These are phyloP conservation scores for Anisodus acutangulus DNA, from an alignment of 257 asterid species.

Conservation along the genomic window DNA sequence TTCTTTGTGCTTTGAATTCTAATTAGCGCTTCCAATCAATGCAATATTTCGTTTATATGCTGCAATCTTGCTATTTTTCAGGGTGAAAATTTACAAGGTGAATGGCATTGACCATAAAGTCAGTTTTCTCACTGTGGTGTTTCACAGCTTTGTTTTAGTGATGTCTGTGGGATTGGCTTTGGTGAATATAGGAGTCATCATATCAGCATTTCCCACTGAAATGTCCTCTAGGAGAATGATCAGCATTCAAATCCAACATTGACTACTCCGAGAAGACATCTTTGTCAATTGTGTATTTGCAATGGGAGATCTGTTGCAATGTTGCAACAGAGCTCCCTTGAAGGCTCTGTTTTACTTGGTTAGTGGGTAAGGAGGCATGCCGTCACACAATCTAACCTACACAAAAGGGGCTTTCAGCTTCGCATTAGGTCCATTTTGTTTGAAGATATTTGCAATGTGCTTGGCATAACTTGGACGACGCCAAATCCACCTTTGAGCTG, in stretches of 20 bases:
- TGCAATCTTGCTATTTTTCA: not conserved
- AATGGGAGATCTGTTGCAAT: not conserved
- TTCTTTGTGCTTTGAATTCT: not conserved
- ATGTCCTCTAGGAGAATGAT: not conserved
- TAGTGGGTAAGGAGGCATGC: not conserved
- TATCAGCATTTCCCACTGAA: not conserved
- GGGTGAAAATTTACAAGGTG: not conserved
- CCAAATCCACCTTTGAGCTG: not conserved
- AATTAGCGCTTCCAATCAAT: not conserved
- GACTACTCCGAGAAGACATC: not conserved
- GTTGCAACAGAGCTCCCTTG: not conserved
- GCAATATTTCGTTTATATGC: constrained; percentile 8
- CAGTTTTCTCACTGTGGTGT: not conserved
- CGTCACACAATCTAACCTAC: not conserved
- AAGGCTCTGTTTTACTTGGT: not conserved
- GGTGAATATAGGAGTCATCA: not conserved
- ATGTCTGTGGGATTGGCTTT: not conserved
- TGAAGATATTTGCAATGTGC: not conserved
- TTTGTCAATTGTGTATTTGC: not conserved
- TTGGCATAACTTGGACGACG: not conserved
- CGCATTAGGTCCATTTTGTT: not conserved
- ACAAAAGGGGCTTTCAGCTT: not conserved
- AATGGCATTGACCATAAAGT: not conserved
- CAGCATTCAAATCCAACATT: not conserved
- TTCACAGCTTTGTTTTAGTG: not conserved